phyloP scores from a whole-genome alignment of 495 filamentous ascomycete genomes.

The Xylaria longipes region DNA sequence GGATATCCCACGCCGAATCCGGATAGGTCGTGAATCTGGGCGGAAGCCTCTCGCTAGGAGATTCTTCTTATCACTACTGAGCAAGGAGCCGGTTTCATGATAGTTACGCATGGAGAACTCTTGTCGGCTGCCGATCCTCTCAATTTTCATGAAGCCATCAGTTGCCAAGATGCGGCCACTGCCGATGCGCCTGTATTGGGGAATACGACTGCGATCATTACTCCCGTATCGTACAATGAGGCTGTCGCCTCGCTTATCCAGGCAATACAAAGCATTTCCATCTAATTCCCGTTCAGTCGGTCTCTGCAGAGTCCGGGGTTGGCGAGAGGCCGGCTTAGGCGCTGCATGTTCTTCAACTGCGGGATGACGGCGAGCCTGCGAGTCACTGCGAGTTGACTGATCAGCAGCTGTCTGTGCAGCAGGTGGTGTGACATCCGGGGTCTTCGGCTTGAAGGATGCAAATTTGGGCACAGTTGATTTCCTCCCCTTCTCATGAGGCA shows the following conservation, averaged over 20 bases:
- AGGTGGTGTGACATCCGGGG: background rate
- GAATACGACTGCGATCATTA: conserved; percentile 48
- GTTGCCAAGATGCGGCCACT: conserved; percentile 48
- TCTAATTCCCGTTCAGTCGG: conserved; percentile 30
- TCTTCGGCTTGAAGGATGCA: conserved; percentile 68
- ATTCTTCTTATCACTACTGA: conserved; percentile 46
- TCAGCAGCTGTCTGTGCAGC: conserved; percentile 26
- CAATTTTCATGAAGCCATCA: conserved; percentile 44
- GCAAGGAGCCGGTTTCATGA: conserved; percentile 40
- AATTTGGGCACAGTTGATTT: conserved; percentile 65
- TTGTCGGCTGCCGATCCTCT: conserved; percentile 43
- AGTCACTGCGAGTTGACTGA: conserved; percentile 27
- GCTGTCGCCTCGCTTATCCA: conserved; percentile 53
- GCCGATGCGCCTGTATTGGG: conserved; percentile 50
- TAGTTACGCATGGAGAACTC: conserved; percentile 42
- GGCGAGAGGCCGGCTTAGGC: conserved; percentile 35
- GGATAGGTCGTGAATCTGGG: conserved; percentile 39
- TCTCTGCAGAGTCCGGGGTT: conserved; percentile 40
- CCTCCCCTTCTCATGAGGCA: conserved; percentile 36
- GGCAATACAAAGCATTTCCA: conserved; percentile 22
- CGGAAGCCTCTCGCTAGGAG: conserved; percentile 38
- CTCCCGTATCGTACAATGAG: conserved; percentile 52
- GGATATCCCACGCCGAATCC: conserved; percentile 27
- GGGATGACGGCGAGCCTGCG: conserved; percentile 26
- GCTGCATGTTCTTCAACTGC: conserved; percentile 27